A percentile compares a stretch with the other conserved stretches of the same genome.
Conservation (phyloP, 495 filamentous ascomycete genomes). For the Hypoxylon crocopeplum region DNA sequence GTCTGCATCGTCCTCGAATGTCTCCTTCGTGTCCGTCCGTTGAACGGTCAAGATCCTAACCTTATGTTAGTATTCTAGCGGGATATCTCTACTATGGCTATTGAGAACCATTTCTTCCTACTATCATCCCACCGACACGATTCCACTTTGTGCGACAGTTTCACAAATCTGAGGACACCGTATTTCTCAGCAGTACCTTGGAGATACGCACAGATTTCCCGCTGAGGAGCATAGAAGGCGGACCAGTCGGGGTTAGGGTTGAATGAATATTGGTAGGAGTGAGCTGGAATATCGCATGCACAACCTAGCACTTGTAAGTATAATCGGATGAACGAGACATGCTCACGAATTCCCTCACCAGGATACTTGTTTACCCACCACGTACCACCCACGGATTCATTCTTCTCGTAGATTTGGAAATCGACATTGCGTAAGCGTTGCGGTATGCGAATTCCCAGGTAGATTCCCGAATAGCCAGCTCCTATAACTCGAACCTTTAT, state of each 20-base stretch:
- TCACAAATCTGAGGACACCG: conserved; percentile 58
- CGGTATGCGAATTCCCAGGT: conserved; percentile 47
- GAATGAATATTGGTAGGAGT: conserved; percentile 71
- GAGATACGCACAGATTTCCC: conserved; percentile 69
- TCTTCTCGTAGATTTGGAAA: conserved; percentile 53
- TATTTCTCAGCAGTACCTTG: conserved; percentile 64
- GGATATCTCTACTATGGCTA: not conserved
- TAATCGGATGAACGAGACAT: not conserved
- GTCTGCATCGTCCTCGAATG: conserved; percentile 52
- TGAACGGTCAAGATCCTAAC: conserved; percentile 29
- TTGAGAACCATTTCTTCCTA: conserved; percentile 59
- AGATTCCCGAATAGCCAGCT: conserved; percentile 58
- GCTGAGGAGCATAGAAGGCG: conserved; percentile 67
- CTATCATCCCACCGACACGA: conserved; percentile 61
- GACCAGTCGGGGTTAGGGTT: conserved; percentile 71
- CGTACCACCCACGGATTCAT: conserved; percentile 50
- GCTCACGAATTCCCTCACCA: conserved; percentile 29
- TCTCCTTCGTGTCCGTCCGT: conserved; percentile 40
- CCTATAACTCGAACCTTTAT: conserved; percentile 57
- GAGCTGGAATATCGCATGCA: conserved; percentile 55
- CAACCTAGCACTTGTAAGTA: conserved; percentile 37
- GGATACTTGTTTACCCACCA: conserved; percentile 57
- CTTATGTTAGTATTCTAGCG: not conserved
- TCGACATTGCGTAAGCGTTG: conserved; percentile 52
- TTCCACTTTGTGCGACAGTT: conserved; percentile 47